phyloP scores from a whole-genome alignment of 1,284 basidiomycete species.

The Ceratobasidium sp. region DNA sequence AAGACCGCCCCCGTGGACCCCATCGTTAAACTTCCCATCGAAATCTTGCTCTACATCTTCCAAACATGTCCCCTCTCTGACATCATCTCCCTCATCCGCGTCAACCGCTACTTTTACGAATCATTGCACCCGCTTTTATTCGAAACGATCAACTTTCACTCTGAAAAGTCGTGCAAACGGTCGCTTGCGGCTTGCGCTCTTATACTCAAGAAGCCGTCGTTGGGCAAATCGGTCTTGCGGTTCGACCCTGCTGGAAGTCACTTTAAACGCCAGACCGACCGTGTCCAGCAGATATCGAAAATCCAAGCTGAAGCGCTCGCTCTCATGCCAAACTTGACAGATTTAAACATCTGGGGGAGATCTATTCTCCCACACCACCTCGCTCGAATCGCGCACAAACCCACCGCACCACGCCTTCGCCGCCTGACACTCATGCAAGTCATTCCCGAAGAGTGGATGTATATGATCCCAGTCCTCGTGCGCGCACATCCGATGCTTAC shows the following conservation, averaged over 20 bases:
- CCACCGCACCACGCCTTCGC: conserved; percentile 12
- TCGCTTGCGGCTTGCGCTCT: conserved; percentile 28
- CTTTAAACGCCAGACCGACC: conserved; percentile 12
- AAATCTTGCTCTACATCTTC: conserved; percentile 33
- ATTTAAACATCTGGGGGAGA: conserved; percentile 40
- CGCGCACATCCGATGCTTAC: conserved; percentile 35
- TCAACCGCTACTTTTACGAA: conserved; percentile 35
- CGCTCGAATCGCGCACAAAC: conserved; percentile 4
- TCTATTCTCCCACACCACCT: conserved; percentile 32
- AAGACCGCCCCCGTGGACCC: conserved; percentile 10
- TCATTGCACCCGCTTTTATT: conserved; percentile 36
- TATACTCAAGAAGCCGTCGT: conserved; percentile 19
- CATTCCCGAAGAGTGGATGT: conserved; percentile 36
- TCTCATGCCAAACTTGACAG: conserved; percentile 31
- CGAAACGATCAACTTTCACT: conserved; percentile 45
- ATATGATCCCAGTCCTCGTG: conserved; percentile 29
- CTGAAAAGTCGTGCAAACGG: conserved; percentile 36
- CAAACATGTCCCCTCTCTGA: conserved; percentile 16
- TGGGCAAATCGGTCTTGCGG: conserved; percentile 34
- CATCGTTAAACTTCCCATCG: conserved; percentile 27
- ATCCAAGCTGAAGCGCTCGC: conserved; percentile 27
- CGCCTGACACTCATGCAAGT: conserved; percentile 42
- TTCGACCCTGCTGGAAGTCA: conserved; percentile 40
- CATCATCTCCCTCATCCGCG: conserved; percentile 34
- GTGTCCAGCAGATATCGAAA: conserved; percentile 6